These are phyloP conservation scores for Sphenostylis stenocarpa DNA, from an alignment of 306 rosid genomes.

Conservation along the genomic window DNA sequence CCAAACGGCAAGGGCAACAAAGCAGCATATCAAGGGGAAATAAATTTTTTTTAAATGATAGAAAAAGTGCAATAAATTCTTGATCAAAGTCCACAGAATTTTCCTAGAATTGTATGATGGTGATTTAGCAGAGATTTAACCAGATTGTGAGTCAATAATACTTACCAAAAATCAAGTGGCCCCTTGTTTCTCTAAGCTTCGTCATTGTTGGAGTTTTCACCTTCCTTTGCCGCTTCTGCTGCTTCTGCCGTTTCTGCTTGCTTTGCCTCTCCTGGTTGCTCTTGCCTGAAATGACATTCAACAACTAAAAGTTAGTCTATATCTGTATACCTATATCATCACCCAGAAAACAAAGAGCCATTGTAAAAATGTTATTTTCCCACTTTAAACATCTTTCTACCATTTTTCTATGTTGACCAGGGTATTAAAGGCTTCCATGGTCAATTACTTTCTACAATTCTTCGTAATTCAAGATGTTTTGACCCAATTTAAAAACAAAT, in stretches of 20 bases:
- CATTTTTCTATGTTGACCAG: no score
- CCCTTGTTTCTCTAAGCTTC: conserved; percentile 45
- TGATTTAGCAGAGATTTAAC: conserved; percentile 1
- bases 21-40: conserved; percentile 1
- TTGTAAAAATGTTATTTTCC: no score
- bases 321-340: background rate
- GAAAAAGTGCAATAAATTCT: background rate
- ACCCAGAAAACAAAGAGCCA: background rate
- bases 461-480: no score
- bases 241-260: conserved; percentile 58
- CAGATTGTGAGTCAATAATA: conserved; percentile 19
- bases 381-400: no score
- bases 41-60: background rate
- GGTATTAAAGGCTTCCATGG: background rate
- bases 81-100: background rate
- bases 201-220: conserved; percentile 60
- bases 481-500: no score
- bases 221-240: conserved; percentile 61
- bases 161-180: conserved; percentile 24
- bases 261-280: conserved; percentile 80
- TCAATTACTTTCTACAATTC: no score
- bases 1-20: conserved; percentile 12
- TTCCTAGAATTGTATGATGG: background rate
- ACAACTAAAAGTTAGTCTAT: conserved; percentile 11
- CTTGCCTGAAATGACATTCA: conserved; percentile 62